Conservation (phyloP, 371 early-diverging fungal species). For the Mortierella sp. region DNA sequence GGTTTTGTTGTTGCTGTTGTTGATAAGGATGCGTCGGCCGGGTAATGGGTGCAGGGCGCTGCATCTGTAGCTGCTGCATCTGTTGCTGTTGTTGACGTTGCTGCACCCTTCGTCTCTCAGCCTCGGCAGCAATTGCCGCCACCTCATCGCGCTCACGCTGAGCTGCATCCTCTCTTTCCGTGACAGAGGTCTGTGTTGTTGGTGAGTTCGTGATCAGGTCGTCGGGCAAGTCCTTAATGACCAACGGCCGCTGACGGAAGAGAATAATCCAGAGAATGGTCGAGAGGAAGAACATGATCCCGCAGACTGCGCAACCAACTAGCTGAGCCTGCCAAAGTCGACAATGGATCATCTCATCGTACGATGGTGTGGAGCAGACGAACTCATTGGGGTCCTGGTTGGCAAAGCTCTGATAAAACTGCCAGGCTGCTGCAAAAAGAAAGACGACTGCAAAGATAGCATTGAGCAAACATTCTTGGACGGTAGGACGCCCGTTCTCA, state of each 20-base stretch:
- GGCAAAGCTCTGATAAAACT: constrained; percentile 34
- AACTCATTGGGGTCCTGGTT: constrained; percentile 18
- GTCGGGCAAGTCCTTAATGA: constrained; percentile 33
- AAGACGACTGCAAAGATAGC: constrained; percentile 17
- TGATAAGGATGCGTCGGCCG: constrained; percentile 17
- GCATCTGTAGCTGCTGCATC: constrained; percentile 15
- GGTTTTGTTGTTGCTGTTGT: constrained; percentile 19
- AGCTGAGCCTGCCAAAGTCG: constrained; percentile 42
- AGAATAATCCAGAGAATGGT: constrained; percentile 31
- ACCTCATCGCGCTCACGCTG: constrained; percentile 24
- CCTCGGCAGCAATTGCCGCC: constrained; percentile 32
- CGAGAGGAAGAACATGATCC: constrained; percentile 17
- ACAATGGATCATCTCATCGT: constrained; percentile 25
- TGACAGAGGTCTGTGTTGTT: constrained; percentile 1
- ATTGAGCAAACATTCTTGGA: constrained; percentile 41
- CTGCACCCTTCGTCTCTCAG: constrained; percentile 21
- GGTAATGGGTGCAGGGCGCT: neutral
- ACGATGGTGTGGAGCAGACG: constrained; percentile 25
- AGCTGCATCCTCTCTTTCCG: constrained; percentile 4
- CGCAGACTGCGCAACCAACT: constrained; percentile 30
- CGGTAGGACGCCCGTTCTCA: constrained; percentile 40
- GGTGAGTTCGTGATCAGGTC: constrained; percentile 28
- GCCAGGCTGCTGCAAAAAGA: constrained; percentile 42
- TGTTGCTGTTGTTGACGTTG: constrained; percentile 27
- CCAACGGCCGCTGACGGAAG: constrained; percentile 37